Evolutionary conservation across 2,329 filamentous ascomycete genomes (phyloP).

Genomic region (Chaetomium globosum): DNA sequence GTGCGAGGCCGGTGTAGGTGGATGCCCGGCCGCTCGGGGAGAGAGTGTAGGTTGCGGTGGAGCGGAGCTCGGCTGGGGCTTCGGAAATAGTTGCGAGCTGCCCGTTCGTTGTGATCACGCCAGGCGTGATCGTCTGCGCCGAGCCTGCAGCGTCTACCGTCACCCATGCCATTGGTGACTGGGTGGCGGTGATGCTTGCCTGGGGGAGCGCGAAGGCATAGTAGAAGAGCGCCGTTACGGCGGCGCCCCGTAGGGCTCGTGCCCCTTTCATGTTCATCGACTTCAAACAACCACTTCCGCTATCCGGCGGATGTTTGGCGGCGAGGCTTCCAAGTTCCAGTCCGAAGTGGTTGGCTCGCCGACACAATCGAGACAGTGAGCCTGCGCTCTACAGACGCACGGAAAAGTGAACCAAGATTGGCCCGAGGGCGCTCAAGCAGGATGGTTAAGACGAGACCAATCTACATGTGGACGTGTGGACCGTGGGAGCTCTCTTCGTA

Average conservation of each 20-base stretch:
- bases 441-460: neutral
- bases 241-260: slow-evolving; percentile 14
- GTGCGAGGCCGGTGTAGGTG: slow-evolving; percentile 41
- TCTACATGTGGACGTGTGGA: neutral
- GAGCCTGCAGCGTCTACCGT: slow-evolving; percentile 39
- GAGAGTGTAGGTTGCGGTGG: slow-evolving; percentile 40
- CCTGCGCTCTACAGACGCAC: neutral
- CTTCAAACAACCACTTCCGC: too few relatives aligned
- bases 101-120: slow-evolving; percentile 37
- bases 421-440: neutral
- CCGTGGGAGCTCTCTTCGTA: neutral
- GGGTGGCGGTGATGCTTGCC: slow-evolving; percentile 21
- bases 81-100: slow-evolving; percentile 38
- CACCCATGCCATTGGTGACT: slow-evolving; percentile 39
- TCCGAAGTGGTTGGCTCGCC: neutral
- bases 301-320: neutral
- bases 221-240: slow-evolving; percentile 35
- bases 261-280: slow-evolving; percentile 19
- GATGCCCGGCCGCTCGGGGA: slow-evolving; percentile 34
- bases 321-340: neutral
- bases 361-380: neutral
- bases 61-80: slow-evolving; percentile 39
- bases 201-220: slow-evolving; percentile 33
- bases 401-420: neutral
- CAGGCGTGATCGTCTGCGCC: slow-evolving; percentile 40